A percentile compares a stretch with the other conserved stretches of the same genome.
phyloP scores from a whole-genome alignment of 2,329 filamentous ascomycete genomes.

The Fusarium clavum region DNA sequence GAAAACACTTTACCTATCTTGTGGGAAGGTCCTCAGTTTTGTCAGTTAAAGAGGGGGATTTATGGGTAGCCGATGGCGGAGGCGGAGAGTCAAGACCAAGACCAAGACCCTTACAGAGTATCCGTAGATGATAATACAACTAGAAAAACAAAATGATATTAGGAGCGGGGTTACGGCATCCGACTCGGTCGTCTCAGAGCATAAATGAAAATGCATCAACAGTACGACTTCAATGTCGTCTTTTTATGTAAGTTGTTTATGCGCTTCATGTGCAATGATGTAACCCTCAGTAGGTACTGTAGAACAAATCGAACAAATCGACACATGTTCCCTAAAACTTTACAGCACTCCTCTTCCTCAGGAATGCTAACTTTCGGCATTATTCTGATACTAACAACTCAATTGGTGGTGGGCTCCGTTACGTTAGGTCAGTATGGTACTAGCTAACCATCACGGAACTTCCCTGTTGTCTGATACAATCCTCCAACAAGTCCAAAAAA shows the following conservation, averaged over 20 bases:
- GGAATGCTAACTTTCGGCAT: background rate
- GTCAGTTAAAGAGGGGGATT: constrained; percentile 5
- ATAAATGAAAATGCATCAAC: background rate
- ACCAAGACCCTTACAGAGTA: background rate
- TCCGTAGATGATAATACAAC: background rate
- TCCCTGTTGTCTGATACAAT: background rate
- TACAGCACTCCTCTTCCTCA: background rate
- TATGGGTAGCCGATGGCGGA: constrained; percentile 15
- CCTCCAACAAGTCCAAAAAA: background rate
- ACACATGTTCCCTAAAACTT: constrained; percentile 11
- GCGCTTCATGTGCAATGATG: constrained; percentile 26
- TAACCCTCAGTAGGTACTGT: constrained; percentile 1
- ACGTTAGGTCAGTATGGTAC: background rate
- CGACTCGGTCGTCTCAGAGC: constrained; percentile 18
- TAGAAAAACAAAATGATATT: background rate
- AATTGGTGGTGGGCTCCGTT: background rate
- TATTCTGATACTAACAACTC: background rate
- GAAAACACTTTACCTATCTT: constrained; percentile 9
- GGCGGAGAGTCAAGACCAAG: constrained; percentile 18
- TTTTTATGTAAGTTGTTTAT: constrained; percentile 15
- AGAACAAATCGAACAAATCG: constrained; percentile 27
- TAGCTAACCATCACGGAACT: background rate
- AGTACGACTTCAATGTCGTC: constrained; percentile 8
- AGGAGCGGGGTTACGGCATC: constrained; percentile 19
- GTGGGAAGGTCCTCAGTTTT: background rate